Base-by-base conservation (phyloP, 2,329 filamentous ascomycete genomes). In the Hymenoscyphus infarciens region DNA sequence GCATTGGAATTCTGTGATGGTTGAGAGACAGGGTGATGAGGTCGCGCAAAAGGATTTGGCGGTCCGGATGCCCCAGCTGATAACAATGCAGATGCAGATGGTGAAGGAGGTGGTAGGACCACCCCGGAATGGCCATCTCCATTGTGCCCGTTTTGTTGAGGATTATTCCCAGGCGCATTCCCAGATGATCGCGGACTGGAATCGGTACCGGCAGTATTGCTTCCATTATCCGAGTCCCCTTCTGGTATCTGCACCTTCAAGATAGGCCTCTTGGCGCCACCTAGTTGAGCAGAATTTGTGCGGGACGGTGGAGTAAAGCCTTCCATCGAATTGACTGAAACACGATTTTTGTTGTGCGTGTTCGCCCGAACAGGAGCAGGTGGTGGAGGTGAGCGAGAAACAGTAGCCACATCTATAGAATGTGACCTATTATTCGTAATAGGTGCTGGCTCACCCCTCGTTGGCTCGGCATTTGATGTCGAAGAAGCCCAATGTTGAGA, bases 171-270 rank as follows among this genome's bases (percentile, higher is more conserved):
- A 38, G 71, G 55, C 25, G 61, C 66, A 59, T 71, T 70, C 35
- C 65, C 70, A 25, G 69, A 66, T 19, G 72, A 72, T 19, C 67
- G 67, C 25, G 73, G 72, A 53, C 74, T 72, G 72, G 89, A 79
- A 75, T 84, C 74, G 75, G 90, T 90, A 61, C 90, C 90, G 56
- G 83, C 91, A 2, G 89, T 91, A 55, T 87, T 89, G 64, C 84
- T 69, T 56, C 66, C 89, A 62, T 87, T 86, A 54, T 96, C 92
- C 10, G 92, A 96, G 49, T 87, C 87, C 71, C 96, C 95, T 68
- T 92, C 94, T 0, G 95, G 95, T 71, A 99, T 99, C 73, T 97
- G 92, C 4, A 99, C 92, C 70, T 91, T 97, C 56, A 99, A 81
- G 60, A 91, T 86, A 2, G 95, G 95, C 61, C 93, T 84, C 71